Percentiles rank a stretch among this genome's conserved stretches.
Conservation (phyloP, 495 filamentous ascomycete species). For the Xylaria grammica region DNA sequence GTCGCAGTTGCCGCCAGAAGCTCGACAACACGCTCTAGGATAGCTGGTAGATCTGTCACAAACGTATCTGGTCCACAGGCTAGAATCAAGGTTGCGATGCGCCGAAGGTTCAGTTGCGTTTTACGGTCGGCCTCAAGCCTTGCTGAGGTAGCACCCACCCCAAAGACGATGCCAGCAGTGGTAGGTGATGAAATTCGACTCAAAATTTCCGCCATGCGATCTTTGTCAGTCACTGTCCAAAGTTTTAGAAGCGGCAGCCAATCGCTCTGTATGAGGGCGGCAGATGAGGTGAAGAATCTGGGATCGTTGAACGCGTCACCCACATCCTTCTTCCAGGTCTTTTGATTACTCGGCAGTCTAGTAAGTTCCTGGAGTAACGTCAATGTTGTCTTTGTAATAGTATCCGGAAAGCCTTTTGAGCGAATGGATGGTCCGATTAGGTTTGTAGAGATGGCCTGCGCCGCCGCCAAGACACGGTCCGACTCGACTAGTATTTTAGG, state of each 20-base stretch:
- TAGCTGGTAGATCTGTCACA: slow-evolving; percentile 69
- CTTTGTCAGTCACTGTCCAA: slow-evolving; percentile 84
- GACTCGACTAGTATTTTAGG: slow-evolving; percentile 84
- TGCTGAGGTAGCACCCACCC: slow-evolving; percentile 94
- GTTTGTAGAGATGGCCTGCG: slow-evolving; percentile 79
- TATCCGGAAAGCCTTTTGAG: slow-evolving; percentile 87
- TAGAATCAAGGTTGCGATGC: slow-evolving; percentile 77
- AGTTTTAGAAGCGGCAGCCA: slow-evolving; percentile 87
- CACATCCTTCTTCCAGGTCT: slow-evolving; percentile 91
- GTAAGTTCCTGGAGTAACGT: slow-evolving; percentile 77
- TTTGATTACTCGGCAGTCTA: slow-evolving; percentile 77
- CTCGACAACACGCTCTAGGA: slow-evolving; percentile 87
- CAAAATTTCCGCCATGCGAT: slow-evolving; percentile 81
- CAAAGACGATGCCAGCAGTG: slow-evolving; percentile 97
- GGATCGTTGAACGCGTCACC: slow-evolving; percentile 89
- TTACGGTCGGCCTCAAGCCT: slow-evolving; percentile 91
- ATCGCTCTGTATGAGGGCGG: slow-evolving; percentile 66
- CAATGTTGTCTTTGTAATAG: slow-evolving; percentile 72
- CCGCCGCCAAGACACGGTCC: slow-evolving; percentile 79
- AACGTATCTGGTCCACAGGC: slow-evolving; percentile 78
- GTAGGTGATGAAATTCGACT: slow-evolving; percentile 80
- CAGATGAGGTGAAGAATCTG: slow-evolving; percentile 75
- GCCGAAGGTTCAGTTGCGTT: slow-evolving; percentile 87
- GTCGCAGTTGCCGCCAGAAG: slow-evolving; percentile 83
- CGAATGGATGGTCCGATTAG: slow-evolving; percentile 83